phyloP scores from a whole-genome alignment of 2,329 filamentous ascomycete species.

The Aspergillus sp. region DNA sequence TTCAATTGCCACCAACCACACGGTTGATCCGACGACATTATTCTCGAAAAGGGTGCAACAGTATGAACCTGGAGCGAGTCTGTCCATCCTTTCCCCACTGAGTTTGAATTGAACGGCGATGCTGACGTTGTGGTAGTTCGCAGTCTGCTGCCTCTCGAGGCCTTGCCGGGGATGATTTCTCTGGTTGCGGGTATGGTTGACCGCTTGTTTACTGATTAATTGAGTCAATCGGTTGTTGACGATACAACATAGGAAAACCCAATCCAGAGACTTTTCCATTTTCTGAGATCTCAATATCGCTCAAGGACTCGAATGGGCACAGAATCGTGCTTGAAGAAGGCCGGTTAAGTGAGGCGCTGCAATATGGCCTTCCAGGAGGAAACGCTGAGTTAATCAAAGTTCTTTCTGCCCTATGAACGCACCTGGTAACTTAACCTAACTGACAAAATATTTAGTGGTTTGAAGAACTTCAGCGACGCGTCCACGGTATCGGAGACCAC shows the following conservation, averaged over 20 bases:
- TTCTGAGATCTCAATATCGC: neutral
- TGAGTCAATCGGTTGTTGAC: neutral
- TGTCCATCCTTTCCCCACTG: neutral
- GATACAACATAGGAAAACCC: neutral
- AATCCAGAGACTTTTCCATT: conserved; percentile 2
- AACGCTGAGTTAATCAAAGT: neutral
- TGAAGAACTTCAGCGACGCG: neutral
- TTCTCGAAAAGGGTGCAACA: neutral
- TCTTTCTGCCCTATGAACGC: neutral
- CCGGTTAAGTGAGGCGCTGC: neutral
- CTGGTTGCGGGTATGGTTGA: neutral
- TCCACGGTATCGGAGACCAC: conserved; percentile 1
- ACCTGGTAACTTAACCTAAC: too few relatives aligned
- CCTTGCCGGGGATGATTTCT: neutral
- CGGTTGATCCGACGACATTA: neutral
- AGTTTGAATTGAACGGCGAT: too few relatives aligned
- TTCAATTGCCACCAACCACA: neutral
- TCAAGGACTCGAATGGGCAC: neutral
- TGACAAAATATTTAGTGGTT: neutral
- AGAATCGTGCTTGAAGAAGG: neutral
- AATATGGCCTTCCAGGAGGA: conserved; percentile 2
- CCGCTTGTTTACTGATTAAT: too few relatives aligned
- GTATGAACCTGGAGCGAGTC: conserved; percentile 2
- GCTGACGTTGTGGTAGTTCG: neutral
- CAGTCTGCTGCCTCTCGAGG: conserved; percentile 2